Evolutionary conservation across 208 protist genomes (phyloP), one percentile per base, ranked within the genome.

Genomic region (Acanthamoeba healyi): DNA sequence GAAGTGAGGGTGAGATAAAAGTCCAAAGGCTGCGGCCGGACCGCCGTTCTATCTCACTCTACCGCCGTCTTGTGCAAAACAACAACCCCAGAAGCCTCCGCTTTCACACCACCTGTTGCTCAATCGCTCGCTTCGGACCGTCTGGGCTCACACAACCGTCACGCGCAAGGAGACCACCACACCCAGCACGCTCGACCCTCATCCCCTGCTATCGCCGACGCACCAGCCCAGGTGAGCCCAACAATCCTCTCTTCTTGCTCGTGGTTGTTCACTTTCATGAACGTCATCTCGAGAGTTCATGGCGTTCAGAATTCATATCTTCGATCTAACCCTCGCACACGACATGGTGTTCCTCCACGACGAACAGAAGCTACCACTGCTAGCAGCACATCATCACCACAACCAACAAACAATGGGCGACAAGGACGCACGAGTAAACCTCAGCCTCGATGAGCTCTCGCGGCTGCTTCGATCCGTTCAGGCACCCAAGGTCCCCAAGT

Each of bases 391-490:
- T 36, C 22, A 32, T 22, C n/a, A 1, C 19, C 51, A 72, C 24
- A 67, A 4, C 65, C 38, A 38, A 10, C 3, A 2, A 3, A 79
- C 46, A 36, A 46, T 36, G 10, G 70, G 42, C 70, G 9, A 15
- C 65, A 44, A 79, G 34, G 70, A 79, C 6, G 70, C 12, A 24
- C 70, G 14, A 17, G 70, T 79, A 0, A 49, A 32, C 70, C 2
- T 79, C 12, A 79, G 36, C 82, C 82, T 89, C 0, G 82, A 65
- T 38, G 82, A 89, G 22, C 82, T 89, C 58, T 89, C 82, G 6
- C 51, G 34, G 26, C 49, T 89, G 12, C 49, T 89, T 26, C 49
- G 58, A 14, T 58, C 82, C 5, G 82, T 89, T 19, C 82, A 89
- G 36, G 26, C 5, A 5, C 82, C 82, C 38, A 65, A 9, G 51